A percentile compares a stretch with the other conserved stretches of the same genome.
Conservation (phyloP, 257 asterid genomes). For the Capsicum rhomboideum region DNA sequence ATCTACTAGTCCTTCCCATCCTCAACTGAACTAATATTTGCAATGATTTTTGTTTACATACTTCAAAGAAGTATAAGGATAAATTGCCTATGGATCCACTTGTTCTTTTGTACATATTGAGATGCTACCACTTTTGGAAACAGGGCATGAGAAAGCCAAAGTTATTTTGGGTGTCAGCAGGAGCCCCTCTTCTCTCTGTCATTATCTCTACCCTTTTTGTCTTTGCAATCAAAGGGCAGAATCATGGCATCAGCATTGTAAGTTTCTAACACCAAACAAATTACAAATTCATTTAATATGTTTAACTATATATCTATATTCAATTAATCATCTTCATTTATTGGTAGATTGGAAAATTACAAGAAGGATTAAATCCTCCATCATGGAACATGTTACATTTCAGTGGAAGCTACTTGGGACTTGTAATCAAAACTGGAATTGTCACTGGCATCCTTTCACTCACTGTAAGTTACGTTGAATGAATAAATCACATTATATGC, state of each 20-base stretch:
- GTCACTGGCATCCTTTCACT: conserved; percentile 86
- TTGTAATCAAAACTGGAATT: conserved; percentile 66
- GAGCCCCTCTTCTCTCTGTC: conserved; percentile 77
- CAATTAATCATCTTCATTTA: background rate
- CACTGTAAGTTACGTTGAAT: conserved; percentile 38
- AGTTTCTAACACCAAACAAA: conserved; percentile 7
- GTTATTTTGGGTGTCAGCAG: conserved; percentile 92
- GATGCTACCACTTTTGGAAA: background rate
- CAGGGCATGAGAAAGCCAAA: conserved; percentile 79
- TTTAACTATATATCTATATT: background rate
- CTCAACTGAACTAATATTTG: no score
- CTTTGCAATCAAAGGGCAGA: conserved; percentile 60
- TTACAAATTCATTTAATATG: background rate
- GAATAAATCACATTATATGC: no score
- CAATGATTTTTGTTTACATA: no score
- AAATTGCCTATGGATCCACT: no score
- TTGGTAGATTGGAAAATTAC: conserved; percentile 67
- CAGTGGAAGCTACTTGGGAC: conserved; percentile 47
- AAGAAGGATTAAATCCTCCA: conserved; percentile 76
- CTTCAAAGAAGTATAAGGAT: no score
- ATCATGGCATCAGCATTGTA: conserved; percentile 78
- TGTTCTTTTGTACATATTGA: no score
- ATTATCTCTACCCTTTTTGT: conserved; percentile 61
- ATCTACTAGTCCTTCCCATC: no score
- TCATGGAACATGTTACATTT: conserved; percentile 88